Percentiles rank a stretch among this genome's conserved stretches.
These are phyloP conservation scores for Beauveria pseudobassiana DNA, from an alignment of 2,329 filamentous ascomycete species.

Conservation along the genomic window DNA sequence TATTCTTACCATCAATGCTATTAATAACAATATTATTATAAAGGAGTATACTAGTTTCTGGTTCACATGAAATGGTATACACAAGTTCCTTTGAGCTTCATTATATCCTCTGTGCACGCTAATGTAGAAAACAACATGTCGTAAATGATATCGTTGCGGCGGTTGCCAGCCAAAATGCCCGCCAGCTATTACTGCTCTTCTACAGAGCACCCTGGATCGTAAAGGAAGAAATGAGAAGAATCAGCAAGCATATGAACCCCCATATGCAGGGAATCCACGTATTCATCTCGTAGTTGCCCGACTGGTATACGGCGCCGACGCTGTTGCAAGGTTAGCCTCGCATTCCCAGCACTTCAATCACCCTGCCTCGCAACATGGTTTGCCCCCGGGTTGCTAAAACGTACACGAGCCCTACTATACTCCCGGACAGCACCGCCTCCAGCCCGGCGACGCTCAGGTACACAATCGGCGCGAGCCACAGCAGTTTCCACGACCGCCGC, in stretches of 20 bases:
- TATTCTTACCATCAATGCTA: too few species aligned
- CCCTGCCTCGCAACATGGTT: background rate
- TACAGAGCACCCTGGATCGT: slow-evolving; percentile 86
- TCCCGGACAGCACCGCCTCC: slow-evolving; percentile 74
- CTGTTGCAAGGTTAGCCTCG: slow-evolving; percentile 34
- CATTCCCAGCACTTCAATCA: background rate
- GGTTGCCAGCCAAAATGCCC: background rate
- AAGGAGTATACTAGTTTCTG: too few species aligned
- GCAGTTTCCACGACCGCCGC: slow-evolving; percentile 47
- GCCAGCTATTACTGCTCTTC: background rate
- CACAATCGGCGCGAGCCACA: slow-evolving; percentile 66
- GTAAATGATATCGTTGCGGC: background rate
- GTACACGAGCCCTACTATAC: slow-evolving; percentile 72
- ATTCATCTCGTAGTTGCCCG: slow-evolving; percentile 82
- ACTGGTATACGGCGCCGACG: slow-evolving; percentile 70
- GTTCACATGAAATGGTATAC: too few species aligned
- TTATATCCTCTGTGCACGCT: background rate
- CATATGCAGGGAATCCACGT: slow-evolving; percentile 91
- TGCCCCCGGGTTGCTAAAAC: slow-evolving; percentile 24
- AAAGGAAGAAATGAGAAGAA: slow-evolving; percentile 81
- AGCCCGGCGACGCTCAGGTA: slow-evolving; percentile 65
- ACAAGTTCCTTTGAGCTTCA: background rate
- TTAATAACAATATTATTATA: too few species aligned
- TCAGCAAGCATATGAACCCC: slow-evolving; percentile 75
- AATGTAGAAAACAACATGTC: background rate